Percentiles rank a stretch among this genome's conserved stretches.
Evolutionary conservation across 2,329 filamentous ascomycete genomes (phyloP).

Genomic region (Alternaria burnsii): DNA sequence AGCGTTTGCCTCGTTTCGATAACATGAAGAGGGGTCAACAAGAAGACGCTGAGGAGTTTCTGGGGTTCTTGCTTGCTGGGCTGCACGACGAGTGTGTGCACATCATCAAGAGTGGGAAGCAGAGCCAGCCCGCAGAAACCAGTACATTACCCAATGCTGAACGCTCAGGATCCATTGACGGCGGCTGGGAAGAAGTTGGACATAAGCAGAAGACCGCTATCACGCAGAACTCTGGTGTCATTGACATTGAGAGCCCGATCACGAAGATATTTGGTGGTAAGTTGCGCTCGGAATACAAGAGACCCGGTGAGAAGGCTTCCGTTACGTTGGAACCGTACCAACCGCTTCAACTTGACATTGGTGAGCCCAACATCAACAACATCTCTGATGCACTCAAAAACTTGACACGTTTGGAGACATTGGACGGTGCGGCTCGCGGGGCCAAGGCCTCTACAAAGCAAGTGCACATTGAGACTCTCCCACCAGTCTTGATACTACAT

Average conservation of each 20-base stretch:
- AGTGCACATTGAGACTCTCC: conserved; percentile 89
- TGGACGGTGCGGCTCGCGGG: conserved; percentile 82
- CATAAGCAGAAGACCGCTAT: conserved; percentile 87
- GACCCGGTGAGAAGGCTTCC: conserved; percentile 86
- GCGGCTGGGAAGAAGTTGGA: conserved; percentile 94
- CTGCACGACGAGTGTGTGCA: conserved; percentile 90
- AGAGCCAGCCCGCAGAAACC: conserved; percentile 36
- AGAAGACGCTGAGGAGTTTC: conserved; percentile 96
- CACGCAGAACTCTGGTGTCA: conserved; percentile 83
- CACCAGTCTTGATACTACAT: conserved; percentile 91
- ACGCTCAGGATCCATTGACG: conserved; percentile 57
- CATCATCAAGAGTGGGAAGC: conserved; percentile 68
- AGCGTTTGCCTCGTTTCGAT: conserved; percentile 84
- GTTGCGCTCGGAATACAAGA: conserved; percentile 85
- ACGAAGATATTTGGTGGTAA: conserved; percentile 95
- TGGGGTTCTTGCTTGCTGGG: conserved; percentile 90
- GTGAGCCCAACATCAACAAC: conserved; percentile 83
- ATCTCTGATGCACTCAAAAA: conserved; percentile 90
- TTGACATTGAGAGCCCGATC: conserved; percentile 78
- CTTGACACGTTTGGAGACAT: conserved; percentile 81
- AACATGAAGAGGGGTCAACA: conserved; percentile 97
- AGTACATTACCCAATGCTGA: conserved; percentile 57
- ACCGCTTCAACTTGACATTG: conserved; percentile 93
- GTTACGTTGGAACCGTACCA: conserved; percentile 95
- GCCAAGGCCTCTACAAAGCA: conserved; percentile 88